Conservation (phyloP, 306 rosid genomes). For the Quercus ilex region DNA sequence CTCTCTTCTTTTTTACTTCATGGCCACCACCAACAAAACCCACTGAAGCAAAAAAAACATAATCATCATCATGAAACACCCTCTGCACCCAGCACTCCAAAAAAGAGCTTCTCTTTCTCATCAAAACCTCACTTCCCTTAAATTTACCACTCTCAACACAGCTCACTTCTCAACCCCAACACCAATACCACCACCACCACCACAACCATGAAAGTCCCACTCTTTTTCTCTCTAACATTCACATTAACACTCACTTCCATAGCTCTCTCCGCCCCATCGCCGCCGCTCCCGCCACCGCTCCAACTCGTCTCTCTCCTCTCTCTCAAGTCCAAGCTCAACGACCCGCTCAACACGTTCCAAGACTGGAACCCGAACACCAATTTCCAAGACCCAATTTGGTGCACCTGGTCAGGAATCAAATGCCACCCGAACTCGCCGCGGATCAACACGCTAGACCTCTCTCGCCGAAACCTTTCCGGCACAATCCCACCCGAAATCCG, state of each 20-base stretch:
- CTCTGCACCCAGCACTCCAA: conserved; percentile 86
- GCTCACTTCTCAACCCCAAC: conserved; percentile 39
- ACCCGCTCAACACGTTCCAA: conserved; percentile 59
- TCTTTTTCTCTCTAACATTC: conserved; percentile 35
- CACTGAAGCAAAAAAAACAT: conserved; percentile 53
- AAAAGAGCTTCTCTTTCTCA: conserved; percentile 62
- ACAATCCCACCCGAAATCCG: conserved; percentile 56
- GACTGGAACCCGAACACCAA: conserved; percentile 65
- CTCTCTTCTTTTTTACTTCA: conserved; percentile 18
- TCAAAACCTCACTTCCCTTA: conserved; percentile 76
- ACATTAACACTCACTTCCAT: conserved; percentile 28
- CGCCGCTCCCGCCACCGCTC: conserved; percentile 29
- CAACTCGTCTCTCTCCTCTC: conserved; percentile 65
- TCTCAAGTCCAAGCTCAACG: conserved; percentile 61
- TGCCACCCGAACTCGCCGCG: conserved; percentile 62
- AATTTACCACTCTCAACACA: conserved; percentile 49
- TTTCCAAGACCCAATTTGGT: conserved; percentile 59
- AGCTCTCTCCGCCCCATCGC: conserved; percentile 30
- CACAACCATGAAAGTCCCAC: conserved; percentile 62
- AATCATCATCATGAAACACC: conserved; percentile 78
- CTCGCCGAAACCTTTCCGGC: conserved; percentile 79
- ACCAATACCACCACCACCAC: conserved; percentile 24
- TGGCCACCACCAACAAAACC: conserved; percentile 79
- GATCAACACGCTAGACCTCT: conserved; percentile 65
- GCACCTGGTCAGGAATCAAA: conserved; percentile 81